Conservation (phyloP, 1,284 basidiomycete genomes). For the Cryptococcus sp. region DNA sequence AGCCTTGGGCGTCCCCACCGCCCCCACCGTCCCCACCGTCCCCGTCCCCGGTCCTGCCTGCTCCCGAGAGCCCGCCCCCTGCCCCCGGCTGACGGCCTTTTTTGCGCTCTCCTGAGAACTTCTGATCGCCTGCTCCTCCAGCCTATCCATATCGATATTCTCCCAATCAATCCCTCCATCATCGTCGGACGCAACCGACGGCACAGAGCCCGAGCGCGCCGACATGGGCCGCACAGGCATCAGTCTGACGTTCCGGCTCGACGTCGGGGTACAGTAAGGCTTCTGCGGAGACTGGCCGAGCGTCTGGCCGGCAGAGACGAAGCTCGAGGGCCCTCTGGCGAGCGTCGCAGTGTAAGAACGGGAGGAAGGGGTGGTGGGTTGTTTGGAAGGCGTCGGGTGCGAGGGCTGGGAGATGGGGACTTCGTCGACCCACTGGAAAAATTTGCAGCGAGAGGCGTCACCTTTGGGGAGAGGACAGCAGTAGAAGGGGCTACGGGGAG, state of each 20-base stretch:
- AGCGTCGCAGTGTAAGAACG: no score
- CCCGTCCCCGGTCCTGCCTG: not conserved
- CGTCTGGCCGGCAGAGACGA: not conserved
- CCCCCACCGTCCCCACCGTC: not conserved
- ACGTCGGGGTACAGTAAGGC: not conserved
- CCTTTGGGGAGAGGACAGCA: conserved; percentile 33
- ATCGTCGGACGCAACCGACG: no score
- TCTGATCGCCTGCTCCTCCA: conserved; percentile 37
- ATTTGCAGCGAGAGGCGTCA: conserved; percentile 40
- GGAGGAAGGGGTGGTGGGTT: conserved; percentile 1
- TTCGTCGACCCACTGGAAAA: conserved; percentile 47
- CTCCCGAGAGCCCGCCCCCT: not conserved
- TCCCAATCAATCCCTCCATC: conserved; percentile 36
- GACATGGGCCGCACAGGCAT: no score
- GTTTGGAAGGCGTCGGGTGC: not conserved
- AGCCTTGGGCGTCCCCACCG: no score
- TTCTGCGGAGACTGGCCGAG: conserved; percentile 13
- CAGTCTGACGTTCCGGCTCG: no score
- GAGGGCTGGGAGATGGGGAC: not conserved
- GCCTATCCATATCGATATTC: conserved; percentile 32
- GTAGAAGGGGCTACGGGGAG: conserved; percentile 31
- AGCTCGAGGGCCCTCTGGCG: no score
- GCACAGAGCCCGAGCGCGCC: no score
- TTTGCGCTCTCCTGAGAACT: conserved; percentile 10
- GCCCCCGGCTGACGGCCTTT: not conserved